Percentiles rank a stretch among this genome's conserved stretches.
phyloP scores from a whole-genome alignment of 2,329 filamentous ascomycete genomes.

The Fusarium austroafricanum region DNA sequence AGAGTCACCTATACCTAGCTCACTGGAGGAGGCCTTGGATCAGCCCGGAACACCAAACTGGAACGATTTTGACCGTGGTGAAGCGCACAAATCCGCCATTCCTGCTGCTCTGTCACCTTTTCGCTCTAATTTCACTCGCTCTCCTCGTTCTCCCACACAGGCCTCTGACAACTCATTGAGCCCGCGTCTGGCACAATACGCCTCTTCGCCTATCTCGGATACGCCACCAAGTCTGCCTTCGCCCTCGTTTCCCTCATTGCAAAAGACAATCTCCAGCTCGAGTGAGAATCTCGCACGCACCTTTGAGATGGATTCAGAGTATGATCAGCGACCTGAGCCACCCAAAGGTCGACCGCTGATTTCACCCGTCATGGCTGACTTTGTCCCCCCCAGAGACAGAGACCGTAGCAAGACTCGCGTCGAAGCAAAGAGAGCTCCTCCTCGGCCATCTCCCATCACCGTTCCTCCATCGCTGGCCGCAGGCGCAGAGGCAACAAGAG shows the following conservation, averaged over 20 bases:
- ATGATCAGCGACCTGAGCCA: conserved; percentile 1
- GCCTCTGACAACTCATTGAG: conserved; percentile 12
- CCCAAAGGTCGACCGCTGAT: conserved; percentile 42
- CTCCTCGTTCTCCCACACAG: conserved; percentile 31
- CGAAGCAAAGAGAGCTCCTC: conserved; percentile 50
- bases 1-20: conserved; percentile 6
- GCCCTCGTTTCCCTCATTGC: conserved; percentile 52
- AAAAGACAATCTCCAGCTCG: conserved; percentile 50
- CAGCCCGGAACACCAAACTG: conserved; percentile 42
- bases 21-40: conserved; percentile 10
- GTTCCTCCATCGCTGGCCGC: conserved; percentile 42
- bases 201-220: conserved; percentile 47
- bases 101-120: conserved; percentile 51
- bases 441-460: conserved; percentile 48
- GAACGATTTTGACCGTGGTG: conserved; percentile 45
- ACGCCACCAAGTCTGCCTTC: conserved; percentile 51
- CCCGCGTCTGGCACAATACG: conserved; percentile 37
- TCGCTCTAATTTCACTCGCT: conserved; percentile 21
- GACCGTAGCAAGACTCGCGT: conserved; percentile 41
- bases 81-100: conserved; percentile 51
- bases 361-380: conserved; percentile 49
- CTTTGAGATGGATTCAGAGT: conserved; percentile 47
- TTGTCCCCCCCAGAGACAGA: conserved; percentile 36
- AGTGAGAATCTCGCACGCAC: conserved; percentile 48
- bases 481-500: conserved; percentile 14